Percentiles rank a stretch among this genome's conserved stretches.
phyloP scores from a whole-genome alignment of 805 yeast genomes.

The Komagataella mondaviorum region DNA sequence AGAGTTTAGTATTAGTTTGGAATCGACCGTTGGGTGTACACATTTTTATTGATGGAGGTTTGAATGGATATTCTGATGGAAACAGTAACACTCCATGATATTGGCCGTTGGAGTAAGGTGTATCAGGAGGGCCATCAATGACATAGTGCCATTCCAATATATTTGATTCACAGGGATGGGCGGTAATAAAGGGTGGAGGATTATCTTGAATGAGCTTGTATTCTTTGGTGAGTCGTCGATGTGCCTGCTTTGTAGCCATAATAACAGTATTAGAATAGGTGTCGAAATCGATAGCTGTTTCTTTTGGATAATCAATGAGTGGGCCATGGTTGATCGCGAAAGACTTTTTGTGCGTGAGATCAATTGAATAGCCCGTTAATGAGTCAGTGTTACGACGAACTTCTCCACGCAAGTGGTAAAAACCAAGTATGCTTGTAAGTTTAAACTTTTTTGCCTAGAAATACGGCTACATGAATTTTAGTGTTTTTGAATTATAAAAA shows the following conservation, averaged over 20 bases:
- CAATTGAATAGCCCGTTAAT: background rate
- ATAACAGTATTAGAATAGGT: background rate
- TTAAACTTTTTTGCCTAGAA: background rate
- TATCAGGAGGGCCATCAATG: slow-evolving; percentile 82
- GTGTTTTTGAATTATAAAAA: too few relatives aligned
- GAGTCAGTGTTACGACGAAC: too few relatives aligned
- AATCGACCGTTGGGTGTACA: slow-evolving; percentile 86
- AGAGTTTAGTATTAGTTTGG: slow-evolving; percentile 64
- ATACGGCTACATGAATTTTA: background rate
- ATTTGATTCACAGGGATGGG: slow-evolving; percentile 79
- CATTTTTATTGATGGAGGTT: slow-evolving; percentile 85
- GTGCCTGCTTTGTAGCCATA: slow-evolving; percentile 19
- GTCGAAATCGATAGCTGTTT: background rate
- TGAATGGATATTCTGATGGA: slow-evolving; percentile 79
- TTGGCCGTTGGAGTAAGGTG: slow-evolving; percentile 79
- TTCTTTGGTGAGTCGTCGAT: slow-evolving; percentile 54
- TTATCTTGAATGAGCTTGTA: slow-evolving; percentile 62
- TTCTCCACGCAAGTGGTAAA: too few relatives aligned
- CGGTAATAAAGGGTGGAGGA: slow-evolving; percentile 77
- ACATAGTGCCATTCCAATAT: slow-evolving; percentile 91
- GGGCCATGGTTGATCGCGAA: background rate
- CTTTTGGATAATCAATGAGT: background rate
- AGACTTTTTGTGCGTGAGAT: background rate
- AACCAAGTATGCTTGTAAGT: too few relatives aligned
- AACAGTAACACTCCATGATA: slow-evolving; percentile 81